phyloP scores from a whole-genome alignment of 495 filamentous ascomycete species.

The Annulohypoxylon bovei region DNA sequence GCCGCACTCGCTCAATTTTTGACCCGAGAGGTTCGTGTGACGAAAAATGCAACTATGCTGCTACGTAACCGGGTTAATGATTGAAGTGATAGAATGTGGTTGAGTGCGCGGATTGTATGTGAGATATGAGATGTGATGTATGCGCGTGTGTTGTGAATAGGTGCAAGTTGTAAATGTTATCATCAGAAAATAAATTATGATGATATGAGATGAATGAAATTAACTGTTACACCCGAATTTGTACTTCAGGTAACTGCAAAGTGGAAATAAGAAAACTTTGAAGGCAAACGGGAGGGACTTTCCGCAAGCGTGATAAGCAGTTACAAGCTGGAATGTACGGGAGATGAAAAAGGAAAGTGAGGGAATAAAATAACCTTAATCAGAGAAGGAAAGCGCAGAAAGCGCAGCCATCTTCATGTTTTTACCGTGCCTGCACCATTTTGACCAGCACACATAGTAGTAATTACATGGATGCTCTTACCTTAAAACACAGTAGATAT shows the following conservation, averaged over 20 bases:
- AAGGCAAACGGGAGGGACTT: background rate
- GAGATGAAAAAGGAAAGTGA: conserved; percentile 7
- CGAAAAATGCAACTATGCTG: background rate
- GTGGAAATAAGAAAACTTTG: background rate
- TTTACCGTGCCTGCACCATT: background rate
- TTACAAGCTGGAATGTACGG: background rate
- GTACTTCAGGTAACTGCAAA: background rate
- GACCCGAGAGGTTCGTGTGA: background rate
- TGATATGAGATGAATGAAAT: background rate
- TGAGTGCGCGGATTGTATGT: background rate
- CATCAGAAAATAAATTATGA: background rate
- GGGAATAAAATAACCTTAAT: conserved; percentile 27
- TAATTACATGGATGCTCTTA: conserved; percentile 2
- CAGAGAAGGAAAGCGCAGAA: conserved; percentile 11
- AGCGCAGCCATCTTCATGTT: background rate
- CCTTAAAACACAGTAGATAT: background rate
- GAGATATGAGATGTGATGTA: background rate
- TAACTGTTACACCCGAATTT: background rate
- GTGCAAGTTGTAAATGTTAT: background rate
- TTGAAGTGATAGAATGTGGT: background rate
- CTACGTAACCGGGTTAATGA: background rate
- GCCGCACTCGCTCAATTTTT: background rate
- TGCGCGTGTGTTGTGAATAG: background rate
- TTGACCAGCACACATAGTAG: background rate
- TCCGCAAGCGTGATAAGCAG: conserved; percentile 8